phyloP scores from a whole-genome alignment of 352 stramenopile species.

The Pythium sp. region DNA sequence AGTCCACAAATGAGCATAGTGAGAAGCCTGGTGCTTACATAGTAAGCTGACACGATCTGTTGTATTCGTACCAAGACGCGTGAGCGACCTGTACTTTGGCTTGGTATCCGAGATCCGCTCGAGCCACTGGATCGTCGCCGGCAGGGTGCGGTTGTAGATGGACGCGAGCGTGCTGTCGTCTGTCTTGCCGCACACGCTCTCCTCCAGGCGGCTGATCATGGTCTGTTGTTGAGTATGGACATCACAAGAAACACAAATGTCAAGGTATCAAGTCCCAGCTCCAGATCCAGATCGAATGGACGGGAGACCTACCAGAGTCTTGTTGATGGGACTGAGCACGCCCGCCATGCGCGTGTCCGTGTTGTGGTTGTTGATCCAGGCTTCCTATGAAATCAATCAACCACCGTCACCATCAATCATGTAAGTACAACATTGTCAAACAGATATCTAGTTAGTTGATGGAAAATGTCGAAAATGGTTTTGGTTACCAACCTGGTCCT shows the following conservation, averaged over 20 bases:
- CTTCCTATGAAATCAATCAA: conserved; percentile 27
- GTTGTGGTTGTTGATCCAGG: conserved; percentile 65
- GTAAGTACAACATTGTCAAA: background rate
- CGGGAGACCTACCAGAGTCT: conserved; percentile 44
- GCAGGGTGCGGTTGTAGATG: conserved; percentile 67
- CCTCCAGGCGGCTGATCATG: conserved; percentile 59
- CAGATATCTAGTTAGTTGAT: background rate
- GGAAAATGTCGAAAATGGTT: background rate
- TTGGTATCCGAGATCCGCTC: conserved; percentile 63
- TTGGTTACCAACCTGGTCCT: conserved; percentile 47
- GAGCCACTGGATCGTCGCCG: conserved; percentile 64
- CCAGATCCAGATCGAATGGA: background rate
- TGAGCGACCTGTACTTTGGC: conserved; percentile 64
- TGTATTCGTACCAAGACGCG: conserved; percentile 40
- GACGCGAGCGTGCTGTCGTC: conserved; percentile 53
- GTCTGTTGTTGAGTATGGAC: conserved; percentile 18
- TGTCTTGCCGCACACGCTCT: conserved; percentile 54
- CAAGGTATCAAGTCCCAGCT: background rate
- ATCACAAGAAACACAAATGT: background rate
- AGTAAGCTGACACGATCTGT: background rate
- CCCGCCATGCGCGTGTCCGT: conserved; percentile 71
- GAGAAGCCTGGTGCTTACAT: background rate
- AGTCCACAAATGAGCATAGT: background rate
- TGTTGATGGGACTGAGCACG: conserved; percentile 60
- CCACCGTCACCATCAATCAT: no score